A percentile compares a stretch with the other conserved stretches of the same genome.
Conservation (phyloP, 208 protist genomes). For the Wallacemonas collosoma region DNA sequence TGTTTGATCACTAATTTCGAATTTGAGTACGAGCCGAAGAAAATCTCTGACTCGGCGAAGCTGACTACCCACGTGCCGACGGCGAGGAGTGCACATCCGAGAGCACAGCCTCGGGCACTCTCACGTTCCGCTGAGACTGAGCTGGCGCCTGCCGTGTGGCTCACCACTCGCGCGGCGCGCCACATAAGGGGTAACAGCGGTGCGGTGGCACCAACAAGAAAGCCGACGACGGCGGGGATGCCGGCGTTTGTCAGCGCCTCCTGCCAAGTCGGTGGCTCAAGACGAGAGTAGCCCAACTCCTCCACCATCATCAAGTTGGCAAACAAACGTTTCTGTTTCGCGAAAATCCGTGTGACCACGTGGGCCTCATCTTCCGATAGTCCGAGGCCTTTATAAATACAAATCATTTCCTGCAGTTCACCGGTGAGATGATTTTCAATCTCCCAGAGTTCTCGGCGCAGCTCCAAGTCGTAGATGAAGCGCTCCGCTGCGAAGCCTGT, state of each 20-base stretch:
- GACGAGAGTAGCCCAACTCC: conserved; percentile 91
- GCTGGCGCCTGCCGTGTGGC: neutral
- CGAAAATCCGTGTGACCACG: conserved; percentile 85
- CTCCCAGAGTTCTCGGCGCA: conserved; percentile 93
- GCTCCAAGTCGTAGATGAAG: conserved; percentile 82
- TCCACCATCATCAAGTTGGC: conserved; percentile 95
- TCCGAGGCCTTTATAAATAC: conserved; percentile 92
- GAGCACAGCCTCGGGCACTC: neutral
- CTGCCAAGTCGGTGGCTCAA: conserved; percentile 64
- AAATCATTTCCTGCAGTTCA: conserved; percentile 93
- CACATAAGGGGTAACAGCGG: conserved; percentile 39
- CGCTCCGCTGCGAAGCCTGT: conserved; percentile 66
- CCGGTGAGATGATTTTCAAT: conserved; percentile 91
- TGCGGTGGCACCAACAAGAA: conserved; percentile 38
- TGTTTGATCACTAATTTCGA: conserved; percentile 30
- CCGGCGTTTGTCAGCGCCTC: conserved; percentile 68
- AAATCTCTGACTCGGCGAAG: conserved; percentile 69
- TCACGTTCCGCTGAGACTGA: neutral
- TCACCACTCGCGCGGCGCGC: neutral
- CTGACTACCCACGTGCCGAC: conserved; percentile 36
- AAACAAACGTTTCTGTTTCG: conserved; percentile 83
- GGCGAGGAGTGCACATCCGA: conserved; percentile 28
- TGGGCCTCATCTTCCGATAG: conserved; percentile 86
- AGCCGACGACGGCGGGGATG: conserved; percentile 60
- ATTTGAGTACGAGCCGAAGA: conserved; percentile 78